A percentile compares a stretch with the other conserved stretches of the same genome.
Evolutionary conservation across 352 stramenopile genomes (phyloP).

Genomic region (Phytophthora pinifolia): DNA sequence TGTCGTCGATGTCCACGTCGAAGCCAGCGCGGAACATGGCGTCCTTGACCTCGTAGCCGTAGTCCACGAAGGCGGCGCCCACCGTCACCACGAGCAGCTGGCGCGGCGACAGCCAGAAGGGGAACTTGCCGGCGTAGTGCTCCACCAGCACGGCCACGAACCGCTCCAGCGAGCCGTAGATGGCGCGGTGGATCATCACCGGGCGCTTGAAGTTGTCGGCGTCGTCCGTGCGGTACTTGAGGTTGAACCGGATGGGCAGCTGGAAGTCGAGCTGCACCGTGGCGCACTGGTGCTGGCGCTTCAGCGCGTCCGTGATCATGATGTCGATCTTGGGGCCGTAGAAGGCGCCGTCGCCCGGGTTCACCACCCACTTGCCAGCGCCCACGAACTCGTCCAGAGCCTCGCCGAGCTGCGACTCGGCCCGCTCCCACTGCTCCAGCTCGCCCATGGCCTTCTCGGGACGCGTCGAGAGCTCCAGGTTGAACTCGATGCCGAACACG

Average conservation of each 20-base stretch:
- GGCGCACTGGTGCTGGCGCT: conserved; percentile 97
- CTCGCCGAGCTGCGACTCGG: conserved; percentile 72
- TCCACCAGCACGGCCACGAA: conserved; percentile 98
- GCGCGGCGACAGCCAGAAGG: conserved; percentile 97
- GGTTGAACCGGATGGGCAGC: conserved; percentile 97
- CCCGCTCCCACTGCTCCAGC: conserved; percentile 91
- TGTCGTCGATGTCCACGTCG: conserved; percentile 95
- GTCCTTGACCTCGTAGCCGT: conserved; percentile 92
- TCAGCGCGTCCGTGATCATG: conserved; percentile 96
- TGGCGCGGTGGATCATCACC: conserved; percentile 98
- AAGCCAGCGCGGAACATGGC: conserved; percentile 94
- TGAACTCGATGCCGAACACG: conserved; percentile 97
- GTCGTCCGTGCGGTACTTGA: conserved; percentile 89
- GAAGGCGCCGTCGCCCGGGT: conserved; percentile 98
- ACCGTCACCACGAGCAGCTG: conserved; percentile 96
- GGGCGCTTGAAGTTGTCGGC: conserved; percentile 85
- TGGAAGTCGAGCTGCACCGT: conserved; percentile 99
- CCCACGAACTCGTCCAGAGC: conserved; percentile 96
- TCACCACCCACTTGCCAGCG: conserved; percentile 95
- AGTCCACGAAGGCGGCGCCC: conserved; percentile 93
- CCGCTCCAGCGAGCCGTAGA: conserved; percentile 97
- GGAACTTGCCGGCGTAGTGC: conserved; percentile 98
- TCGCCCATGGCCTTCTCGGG: conserved; percentile 97
- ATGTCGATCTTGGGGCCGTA: conserved; percentile 99
- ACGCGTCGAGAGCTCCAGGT: conserved; percentile 96